Base-by-base conservation (phyloP, 768 basidiomycete genomes). In the Tylopilus intermedius region DNA sequence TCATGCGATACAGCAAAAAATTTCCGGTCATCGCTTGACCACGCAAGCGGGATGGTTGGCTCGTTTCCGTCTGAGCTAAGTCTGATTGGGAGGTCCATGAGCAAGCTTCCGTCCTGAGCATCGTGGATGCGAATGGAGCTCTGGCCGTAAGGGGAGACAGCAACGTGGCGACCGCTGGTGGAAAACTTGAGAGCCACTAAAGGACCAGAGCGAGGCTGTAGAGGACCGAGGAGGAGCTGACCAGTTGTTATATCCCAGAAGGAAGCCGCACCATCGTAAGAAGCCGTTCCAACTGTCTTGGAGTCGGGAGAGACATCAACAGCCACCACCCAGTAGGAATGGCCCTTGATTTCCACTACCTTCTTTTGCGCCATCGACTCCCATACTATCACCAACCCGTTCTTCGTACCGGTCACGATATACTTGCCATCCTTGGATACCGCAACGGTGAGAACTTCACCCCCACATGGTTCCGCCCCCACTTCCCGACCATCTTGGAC, bases 291-390 rank as follows among this genome's bases (percentile, higher is more conserved):
- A 18, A 59, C 38, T 2, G 43, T 39, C 40, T 2, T 45, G 5
- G 56, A 58, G 47, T 59, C 56, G 13, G 56, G 49, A 13, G 58
- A 54, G 39, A 59, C 3, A 41, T 59, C 58, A 10, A 59, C 56
- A 11, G 58, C 51, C 1, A 51, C 50, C 30, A 58, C 58, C 52
- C 51, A 57, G 46, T 50, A 45, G 18, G 51, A 44, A 40, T 58
- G 51, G 2, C 32, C 58, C 26, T 47, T 57, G 38, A 58, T 49
- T 10, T 58, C 58, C 8, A 45, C 21, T 32, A 47, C 37, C 27
- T 40, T 53, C 35, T 41, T n/a, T 21, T n/a, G 45, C 2, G 55
- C 53, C 11, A 37, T 22, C 18, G 48, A 26, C 26, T 58, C 51
- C 58, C 58, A 53, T 13, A 58, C 51, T 1, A 37, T 47, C 11